A percentile compares a stretch with the other conserved stretches of the same genome.
Conservation (phyloP, 306 rosid genomes). For the Vigna hirtella region DNA sequence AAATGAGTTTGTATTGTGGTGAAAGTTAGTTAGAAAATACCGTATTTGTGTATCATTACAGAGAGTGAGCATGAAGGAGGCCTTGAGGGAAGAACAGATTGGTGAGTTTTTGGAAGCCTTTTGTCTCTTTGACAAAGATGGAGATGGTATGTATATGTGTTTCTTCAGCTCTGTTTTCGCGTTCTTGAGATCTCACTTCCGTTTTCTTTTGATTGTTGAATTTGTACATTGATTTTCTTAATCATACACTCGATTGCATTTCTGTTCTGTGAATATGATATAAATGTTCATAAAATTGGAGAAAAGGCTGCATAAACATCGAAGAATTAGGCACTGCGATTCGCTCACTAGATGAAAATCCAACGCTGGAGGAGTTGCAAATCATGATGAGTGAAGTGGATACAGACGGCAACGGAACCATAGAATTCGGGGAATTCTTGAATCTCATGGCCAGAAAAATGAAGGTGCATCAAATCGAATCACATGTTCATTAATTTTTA, state of each 20-base stretch:
- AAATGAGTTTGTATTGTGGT: not conserved
- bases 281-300: not conserved
- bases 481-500: not conserved
- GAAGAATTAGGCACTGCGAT: conserved; percentile 68
- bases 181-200: no score
- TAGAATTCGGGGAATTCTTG: conserved; percentile 74
- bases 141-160: conserved; percentile 57
- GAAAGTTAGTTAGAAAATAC: not conserved
- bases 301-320: conserved; percentile 64
- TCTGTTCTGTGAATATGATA: not conserved
- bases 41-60: not conserved
- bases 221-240: not conserved
- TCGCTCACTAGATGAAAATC: conserved; percentile 52
- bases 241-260: not conserved
- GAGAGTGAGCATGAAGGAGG: conserved; percentile 37
- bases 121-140: conserved; percentile 67
- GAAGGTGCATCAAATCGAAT: conserved; percentile 51
- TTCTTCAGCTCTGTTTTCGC: not conserved
- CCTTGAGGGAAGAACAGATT: conserved; percentile 56
- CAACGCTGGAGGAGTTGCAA: conserved; percentile 62
- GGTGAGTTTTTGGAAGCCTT: conserved; percentile 72
- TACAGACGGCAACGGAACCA: conserved; percentile 63
- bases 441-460: conserved; percentile 65
- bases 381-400: conserved; percentile 67
- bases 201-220: no score